A percentile compares a stretch with the other conserved stretches of the same genome.
phyloP scores from a whole-genome alignment of 306 rosid species.

The Cucurbita argyrosperma region DNA sequence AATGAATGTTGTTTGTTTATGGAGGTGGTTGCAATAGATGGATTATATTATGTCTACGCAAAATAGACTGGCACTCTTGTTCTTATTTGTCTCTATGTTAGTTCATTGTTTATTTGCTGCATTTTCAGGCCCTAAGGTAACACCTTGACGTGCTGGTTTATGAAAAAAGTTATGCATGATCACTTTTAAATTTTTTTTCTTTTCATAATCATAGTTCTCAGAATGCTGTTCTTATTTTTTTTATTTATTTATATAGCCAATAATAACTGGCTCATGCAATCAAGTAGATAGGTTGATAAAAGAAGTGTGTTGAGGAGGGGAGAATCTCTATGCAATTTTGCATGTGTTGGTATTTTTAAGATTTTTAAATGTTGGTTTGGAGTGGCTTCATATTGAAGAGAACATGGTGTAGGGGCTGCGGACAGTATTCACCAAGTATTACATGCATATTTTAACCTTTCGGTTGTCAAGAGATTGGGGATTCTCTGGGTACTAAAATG shows the following conservation, averaged over 20 bases:
- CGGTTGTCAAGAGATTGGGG: neutral
- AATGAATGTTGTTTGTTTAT: neutral
- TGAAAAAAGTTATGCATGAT: neutral
- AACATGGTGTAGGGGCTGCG: neutral
- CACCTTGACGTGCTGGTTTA: neutral
- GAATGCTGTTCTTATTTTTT: neutral
- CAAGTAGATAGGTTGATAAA: neutral
- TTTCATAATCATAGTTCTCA: neutral
- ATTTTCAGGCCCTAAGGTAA: neutral
- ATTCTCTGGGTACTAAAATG: neutral
- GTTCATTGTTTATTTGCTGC: neutral
- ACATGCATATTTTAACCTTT: neutral
- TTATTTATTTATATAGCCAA: neutral
- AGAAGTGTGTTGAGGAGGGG: neutral
- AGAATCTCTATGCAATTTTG: neutral
- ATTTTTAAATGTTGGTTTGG: neutral
- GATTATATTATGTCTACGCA: neutral
- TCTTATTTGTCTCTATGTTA: neutral
- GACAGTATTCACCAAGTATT: neutral
- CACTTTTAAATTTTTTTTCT: neutral
- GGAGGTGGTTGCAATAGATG: neutral
- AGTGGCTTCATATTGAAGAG: neutral
- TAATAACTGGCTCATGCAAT: neutral
- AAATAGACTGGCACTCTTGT: neutral
- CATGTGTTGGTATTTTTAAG: neutral